Base-by-base conservation (phyloP, 225 moss, liverwort and hornwort genomes). In the Marchantia paleacea region DNA sequence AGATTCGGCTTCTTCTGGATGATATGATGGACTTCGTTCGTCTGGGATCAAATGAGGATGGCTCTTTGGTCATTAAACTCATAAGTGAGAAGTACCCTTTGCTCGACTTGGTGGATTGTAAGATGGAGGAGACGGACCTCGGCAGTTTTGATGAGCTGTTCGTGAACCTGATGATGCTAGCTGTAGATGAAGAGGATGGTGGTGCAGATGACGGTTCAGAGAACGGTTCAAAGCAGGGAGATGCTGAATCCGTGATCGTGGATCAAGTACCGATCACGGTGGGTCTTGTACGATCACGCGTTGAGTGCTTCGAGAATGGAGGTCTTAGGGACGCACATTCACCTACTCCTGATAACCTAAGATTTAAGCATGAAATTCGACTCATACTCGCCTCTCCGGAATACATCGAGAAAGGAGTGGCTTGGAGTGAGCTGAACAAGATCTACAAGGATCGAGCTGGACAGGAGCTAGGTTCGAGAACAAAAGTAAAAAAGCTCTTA, bases 21-120 rank as follows among this genome's bases (percentile, higher is more conserved):
- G 96, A 96, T 67, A 92, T 96, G 94, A 89, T 89, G 79, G 96
- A 96, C 64, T 94, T 96, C 71, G 90, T 94, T 66, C 92, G 92
- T 8, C 84, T 94, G 11, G 92, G 96, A 65, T 91, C 94, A 75
- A 89, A 69, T 79, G 89, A 92, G 20, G 92, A 96, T 79, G 96
- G 96, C 57, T 71, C 82, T 25, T 83, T 92, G 48, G 86, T 94
- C 70, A 85, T 94, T 25, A 96, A 91, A 48, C 69, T 79, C 69
- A 83, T 90, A 20, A 31, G 55, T 24, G 75, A 75, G 15, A 83
- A 81, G 61, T 90, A 88, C 29, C 93, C 93, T 62, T 70, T 96
- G 64, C 89, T 94, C 64, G 94, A 96, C 75, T 85, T 94, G 74
- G 77, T 87, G n/a, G 94, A 96, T 57, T 96, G 93, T 79, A 89